These are phyloP conservation scores for Ascochyta koolunga DNA, from an alignment of 2,329 filamentous ascomycete genomes.

Conservation along the genomic window DNA sequence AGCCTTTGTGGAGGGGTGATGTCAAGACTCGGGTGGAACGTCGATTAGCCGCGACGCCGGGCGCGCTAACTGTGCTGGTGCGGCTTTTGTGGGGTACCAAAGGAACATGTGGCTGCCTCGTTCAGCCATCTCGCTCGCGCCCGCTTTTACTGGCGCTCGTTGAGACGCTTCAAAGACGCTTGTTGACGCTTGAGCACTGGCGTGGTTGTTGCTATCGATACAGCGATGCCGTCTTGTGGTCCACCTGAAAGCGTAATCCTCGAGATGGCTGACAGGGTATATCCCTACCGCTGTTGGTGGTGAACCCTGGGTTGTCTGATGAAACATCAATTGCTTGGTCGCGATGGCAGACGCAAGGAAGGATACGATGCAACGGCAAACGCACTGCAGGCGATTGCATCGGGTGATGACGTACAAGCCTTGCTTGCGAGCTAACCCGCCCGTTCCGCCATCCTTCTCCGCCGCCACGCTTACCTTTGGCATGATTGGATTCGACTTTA, in stretches of 20 bases:
- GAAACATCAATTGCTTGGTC: conserved; percentile 8
- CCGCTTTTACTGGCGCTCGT: conserved; percentile 14
- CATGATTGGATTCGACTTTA: conserved; percentile 7
- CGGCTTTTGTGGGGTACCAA: conserved; percentile 14
- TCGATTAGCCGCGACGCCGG: conserved; percentile 16
- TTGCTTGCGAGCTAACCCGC: conserved; percentile 6
- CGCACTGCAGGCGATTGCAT: not conserved
- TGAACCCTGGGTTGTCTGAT: conserved; percentile 5
- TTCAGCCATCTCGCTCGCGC: conserved; percentile 12
- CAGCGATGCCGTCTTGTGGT: conserved; percentile 1
- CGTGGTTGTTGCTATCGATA: conserved; percentile 16
- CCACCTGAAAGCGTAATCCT: conserved; percentile 7
- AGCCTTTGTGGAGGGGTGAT: conserved; percentile 15
- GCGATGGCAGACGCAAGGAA: conserved; percentile 1
- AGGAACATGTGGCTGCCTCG: conserved; percentile 10
- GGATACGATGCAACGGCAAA: not conserved
- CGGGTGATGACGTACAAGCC: conserved; percentile 10
- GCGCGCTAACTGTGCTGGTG: conserved; percentile 2
- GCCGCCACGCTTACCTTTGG: conserved; percentile 7
- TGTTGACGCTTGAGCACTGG: conserved; percentile 14
- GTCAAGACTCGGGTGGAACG: conserved; percentile 16
- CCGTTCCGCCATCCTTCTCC: conserved; percentile 10
- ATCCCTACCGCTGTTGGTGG: conserved; percentile 1
- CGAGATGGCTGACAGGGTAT: not conserved
- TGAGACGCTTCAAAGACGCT: conserved; percentile 16